phyloP scores from a whole-genome alignment of 2,329 filamentous ascomycete species.

The Apiospora kogelbergensis region DNA sequence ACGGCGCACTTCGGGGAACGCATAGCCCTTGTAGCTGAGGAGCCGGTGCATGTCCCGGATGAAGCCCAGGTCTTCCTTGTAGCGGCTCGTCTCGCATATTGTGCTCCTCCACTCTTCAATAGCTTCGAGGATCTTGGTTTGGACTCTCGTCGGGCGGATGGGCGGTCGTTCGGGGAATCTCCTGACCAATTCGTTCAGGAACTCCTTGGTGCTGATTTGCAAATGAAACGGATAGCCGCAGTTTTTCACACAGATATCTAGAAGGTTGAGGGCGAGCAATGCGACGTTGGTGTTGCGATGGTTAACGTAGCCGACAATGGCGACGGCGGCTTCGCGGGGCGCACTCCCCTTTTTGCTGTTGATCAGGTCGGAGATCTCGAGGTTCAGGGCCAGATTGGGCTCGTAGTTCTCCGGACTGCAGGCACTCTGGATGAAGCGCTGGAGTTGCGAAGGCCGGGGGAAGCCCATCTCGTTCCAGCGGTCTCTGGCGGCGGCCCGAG shows the following conservation, averaged over 20 bases:
- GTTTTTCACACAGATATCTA: conserved; percentile 99
- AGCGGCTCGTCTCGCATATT: conserved; percentile 96
- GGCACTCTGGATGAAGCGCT: conserved; percentile 93
- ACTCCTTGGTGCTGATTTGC: conserved; percentile 98
- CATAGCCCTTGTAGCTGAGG: conserved; percentile 94
- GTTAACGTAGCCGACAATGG: conserved; percentile 93
- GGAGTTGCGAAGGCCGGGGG: conserved; percentile 79
- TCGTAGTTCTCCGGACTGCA: conserved; percentile 98
- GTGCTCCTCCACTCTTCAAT: conserved; percentile 99
- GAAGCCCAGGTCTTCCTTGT: conserved; percentile 95
- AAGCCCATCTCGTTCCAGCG: conserved; percentile 83
- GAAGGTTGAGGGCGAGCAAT: conserved; percentile 82
- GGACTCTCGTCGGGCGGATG: conserved; percentile 80
- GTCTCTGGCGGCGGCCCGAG: conserved; percentile 91
- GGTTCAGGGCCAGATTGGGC: conserved; percentile 91
- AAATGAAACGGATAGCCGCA: conserved; percentile 99
- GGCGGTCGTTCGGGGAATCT: conserved; percentile 94
- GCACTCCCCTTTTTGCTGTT: conserved; percentile 96
- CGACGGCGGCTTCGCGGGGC: conserved; percentile 89
- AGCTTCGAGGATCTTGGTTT: conserved; percentile 88
- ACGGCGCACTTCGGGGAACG: conserved; percentile 86
- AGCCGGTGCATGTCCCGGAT: conserved; percentile 97
- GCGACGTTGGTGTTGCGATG: conserved; percentile 96
- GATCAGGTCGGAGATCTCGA: conserved; percentile 95
- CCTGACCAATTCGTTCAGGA: conserved; percentile 95